A percentile compares a stretch with the other conserved stretches of the same genome.
Evolutionary conservation across 345 rosid genomes (phyloP).

Genomic region (Eucalyptus caleyi): DNA sequence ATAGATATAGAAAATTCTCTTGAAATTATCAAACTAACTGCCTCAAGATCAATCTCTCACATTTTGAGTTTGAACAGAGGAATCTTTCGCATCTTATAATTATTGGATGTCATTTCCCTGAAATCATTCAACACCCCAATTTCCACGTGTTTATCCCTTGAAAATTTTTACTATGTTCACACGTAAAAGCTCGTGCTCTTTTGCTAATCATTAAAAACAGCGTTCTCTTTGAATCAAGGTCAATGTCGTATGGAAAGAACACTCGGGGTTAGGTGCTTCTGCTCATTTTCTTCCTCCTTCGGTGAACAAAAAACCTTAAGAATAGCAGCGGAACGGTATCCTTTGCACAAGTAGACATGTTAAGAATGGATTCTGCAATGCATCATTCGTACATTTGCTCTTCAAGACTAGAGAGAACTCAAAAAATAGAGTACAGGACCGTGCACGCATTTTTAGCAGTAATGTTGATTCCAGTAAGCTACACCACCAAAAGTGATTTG

Average conservation of each 20-base stretch:
- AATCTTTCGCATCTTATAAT: background rate
- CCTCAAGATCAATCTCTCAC: background rate
- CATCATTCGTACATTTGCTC: background rate
- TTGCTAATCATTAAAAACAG: background rate
- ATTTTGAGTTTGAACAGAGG: background rate
- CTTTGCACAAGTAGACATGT: background rate
- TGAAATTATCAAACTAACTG: background rate
- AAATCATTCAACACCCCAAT: background rate
- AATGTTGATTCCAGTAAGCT: background rate
- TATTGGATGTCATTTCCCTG: background rate
- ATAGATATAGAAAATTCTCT: background rate
- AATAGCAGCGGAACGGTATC: background rate
- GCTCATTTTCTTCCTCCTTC: background rate
- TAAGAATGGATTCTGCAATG: background rate
- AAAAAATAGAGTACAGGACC: background rate
- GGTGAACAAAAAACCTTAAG: background rate
- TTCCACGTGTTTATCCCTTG: background rate
- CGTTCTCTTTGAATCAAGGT: background rate
- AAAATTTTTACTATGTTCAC: background rate
- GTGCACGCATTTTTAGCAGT: background rate
- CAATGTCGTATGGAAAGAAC: background rate
- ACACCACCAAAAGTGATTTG: background rate
- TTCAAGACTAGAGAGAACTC: background rate
- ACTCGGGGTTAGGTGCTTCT: background rate
- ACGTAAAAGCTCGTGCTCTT: background rate